Base-by-base conservation (phyloP, 106 monocot species). In the Apostasia shenzhenica region DNA sequence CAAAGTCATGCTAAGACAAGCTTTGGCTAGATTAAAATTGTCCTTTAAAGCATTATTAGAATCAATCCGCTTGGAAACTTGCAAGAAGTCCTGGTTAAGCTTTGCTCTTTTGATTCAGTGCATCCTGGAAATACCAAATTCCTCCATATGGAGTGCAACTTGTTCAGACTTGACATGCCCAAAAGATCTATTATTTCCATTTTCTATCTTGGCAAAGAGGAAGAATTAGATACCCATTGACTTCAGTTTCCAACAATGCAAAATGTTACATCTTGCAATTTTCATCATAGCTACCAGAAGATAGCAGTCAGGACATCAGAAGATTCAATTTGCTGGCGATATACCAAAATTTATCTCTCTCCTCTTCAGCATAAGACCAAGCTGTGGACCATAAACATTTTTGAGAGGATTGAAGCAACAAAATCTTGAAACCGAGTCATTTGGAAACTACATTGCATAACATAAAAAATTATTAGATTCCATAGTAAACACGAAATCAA, bases 1-100 rank as follows among this genome's bases (percentile, higher is more conserved):
- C 61, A 82, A 79, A 67, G 74, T 80, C 55, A 81, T 94, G 76
- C 66, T 74, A n/a, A 87, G 76, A 61, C 73, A 71, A 45, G 77
- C 69, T 42, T 82, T 79, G 12, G 66, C 57, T 51, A 75, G 69
- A 45, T 57, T 67, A 26, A 41, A 54, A 54, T 76, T 78, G 53
- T 85, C 77, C 53, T 48, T 47, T 3, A 38, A 41, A 51, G 54
- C 45, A 55, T 81, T 57, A 45, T 75, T 90, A 12, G 6, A 66
- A 6, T 81, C 79, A 60, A 63, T 68, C 58, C 43, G 58, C 43
- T 48, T 72, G 42, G 40, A 8, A 69, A 46, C 50, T 5, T 74
- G 80, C 46, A 69, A 77, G 66, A n/a, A 72, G 70, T 41, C 40
- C 71, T 54, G 60, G 69, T n/a, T 5, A 37, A 52, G 67, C 61